These are phyloP conservation scores for Komagataella kurtzmanii DNA, from an alignment of 805 yeast species.

Conservation along the genomic window DNA sequence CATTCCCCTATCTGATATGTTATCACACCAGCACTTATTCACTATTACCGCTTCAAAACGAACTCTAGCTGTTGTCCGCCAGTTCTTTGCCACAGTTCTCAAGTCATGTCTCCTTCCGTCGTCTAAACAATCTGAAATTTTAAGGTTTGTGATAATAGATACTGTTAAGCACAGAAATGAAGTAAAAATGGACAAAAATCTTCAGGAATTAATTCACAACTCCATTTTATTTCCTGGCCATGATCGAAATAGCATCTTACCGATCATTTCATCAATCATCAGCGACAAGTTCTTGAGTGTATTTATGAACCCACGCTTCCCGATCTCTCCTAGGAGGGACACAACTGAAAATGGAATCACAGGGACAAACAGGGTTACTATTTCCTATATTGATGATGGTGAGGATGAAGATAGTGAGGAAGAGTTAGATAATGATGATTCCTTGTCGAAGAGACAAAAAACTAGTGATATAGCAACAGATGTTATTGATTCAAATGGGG, in stretches of 20 bases:
- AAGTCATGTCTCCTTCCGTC: conserved; percentile 40
- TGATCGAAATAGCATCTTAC: conserved; percentile 42
- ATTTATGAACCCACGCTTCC: conserved; percentile 66
- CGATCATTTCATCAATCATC: conserved; percentile 55
- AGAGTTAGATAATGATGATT: conserved; percentile 1
- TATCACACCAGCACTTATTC: conserved; percentile 53
- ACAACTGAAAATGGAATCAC: neutral
- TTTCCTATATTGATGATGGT: conserved; percentile 7
- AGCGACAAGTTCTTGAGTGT: conserved; percentile 36
- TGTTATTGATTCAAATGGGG: conserved; percentile 6
- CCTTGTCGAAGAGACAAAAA: neutral
- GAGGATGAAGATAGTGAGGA: conserved; percentile 8
- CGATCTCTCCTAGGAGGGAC: conserved; percentile 20
- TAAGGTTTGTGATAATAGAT: conserved; percentile 26
- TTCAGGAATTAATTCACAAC: conserved; percentile 29
- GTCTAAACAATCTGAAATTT: conserved; percentile 48
- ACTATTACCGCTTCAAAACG: conserved; percentile 22
- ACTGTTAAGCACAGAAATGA: conserved; percentile 17
- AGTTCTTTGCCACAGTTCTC: conserved; percentile 36
- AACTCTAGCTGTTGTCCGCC: conserved; percentile 21
- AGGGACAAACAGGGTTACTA: neutral
- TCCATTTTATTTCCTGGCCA: conserved; percentile 59
- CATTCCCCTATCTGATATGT: conserved; percentile 49
- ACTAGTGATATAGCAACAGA: conserved; percentile 4
- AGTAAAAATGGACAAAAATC: conserved; percentile 14